A percentile compares a stretch with the other conserved stretches of the same genome.
Conservation (phyloP, 805 yeast species). For the Nakazawaea siamensis region DNA sequence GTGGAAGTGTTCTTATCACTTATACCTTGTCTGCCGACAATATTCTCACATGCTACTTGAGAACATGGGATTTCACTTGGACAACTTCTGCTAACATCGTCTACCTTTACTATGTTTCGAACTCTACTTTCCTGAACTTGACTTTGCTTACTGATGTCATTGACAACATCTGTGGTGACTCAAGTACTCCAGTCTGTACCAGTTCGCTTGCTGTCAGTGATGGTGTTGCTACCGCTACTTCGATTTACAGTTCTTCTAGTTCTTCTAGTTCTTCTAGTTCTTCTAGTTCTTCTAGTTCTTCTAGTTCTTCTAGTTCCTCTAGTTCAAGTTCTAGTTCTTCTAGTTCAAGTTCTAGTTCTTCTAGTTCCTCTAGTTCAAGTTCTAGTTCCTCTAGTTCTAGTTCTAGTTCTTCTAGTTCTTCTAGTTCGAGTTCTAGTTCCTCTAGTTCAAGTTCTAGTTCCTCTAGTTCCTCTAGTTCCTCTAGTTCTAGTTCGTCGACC, state of each 20-base stretch:
- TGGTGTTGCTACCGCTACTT: not conserved
- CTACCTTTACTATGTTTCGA: not conserved
- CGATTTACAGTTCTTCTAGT: not conserved
- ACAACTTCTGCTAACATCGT: not conserved
- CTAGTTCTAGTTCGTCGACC: constrained; percentile 1
- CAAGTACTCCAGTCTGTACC: too few species aligned
- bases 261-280: not conserved
- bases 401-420: too few species aligned
- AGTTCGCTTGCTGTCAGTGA: too few species aligned
- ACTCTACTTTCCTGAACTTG: not conserved
- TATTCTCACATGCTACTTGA: constrained; percentile 1
- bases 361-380: too few species aligned
- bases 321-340: too few species aligned
- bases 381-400: too few species aligned
- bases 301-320: too few species aligned
- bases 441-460: too few species aligned
- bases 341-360: too few species aligned
- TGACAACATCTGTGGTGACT: not conserved
- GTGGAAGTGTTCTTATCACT: not conserved
- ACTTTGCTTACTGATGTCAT: not conserved
- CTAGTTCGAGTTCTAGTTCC: too few species aligned
- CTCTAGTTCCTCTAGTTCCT: too few species aligned
- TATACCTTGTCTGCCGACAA: not conserved
- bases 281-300: not conserved
- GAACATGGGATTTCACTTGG: constrained; percentile 2